Percentiles rank a stretch among this genome's conserved stretches.
Evolutionary conservation across 768 basidiomycete genomes (phyloP).

Genomic region (Epithele typhae): DNA sequence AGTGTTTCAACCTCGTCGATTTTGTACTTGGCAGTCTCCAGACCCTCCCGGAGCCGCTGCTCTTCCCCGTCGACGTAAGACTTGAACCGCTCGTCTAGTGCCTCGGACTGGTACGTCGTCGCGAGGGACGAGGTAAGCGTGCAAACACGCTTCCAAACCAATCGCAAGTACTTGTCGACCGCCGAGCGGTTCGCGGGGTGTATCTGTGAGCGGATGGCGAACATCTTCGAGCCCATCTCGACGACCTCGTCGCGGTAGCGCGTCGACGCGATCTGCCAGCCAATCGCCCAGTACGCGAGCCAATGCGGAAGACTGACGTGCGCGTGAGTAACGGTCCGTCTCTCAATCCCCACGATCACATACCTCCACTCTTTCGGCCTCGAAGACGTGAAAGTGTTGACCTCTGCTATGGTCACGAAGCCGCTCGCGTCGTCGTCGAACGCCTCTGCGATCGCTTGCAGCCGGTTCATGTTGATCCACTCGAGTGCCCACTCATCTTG

Average conservation of each 20-base stretch:
- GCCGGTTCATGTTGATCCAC: slow-evolving; percentile 28
- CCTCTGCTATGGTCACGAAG: slow-evolving; percentile 31
- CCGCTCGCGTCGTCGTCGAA: slow-evolving; percentile 38
- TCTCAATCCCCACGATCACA: background rate
- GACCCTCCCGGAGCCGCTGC: slow-evolving; percentile 21
- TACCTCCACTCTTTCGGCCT: slow-evolving; percentile 30
- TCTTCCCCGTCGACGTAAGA: slow-evolving; percentile 24
- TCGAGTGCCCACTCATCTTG: slow-evolving; percentile 24
- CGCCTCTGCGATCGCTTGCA: slow-evolving; percentile 32
- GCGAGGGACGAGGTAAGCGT: slow-evolving; percentile 11
- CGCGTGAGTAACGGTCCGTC: background rate
- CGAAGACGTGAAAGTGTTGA: slow-evolving; percentile 28
- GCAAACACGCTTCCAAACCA: slow-evolving; percentile 2
- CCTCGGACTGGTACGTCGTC: slow-evolving; percentile 16
- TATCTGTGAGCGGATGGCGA: slow-evolving; percentile 3
- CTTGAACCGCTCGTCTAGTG: slow-evolving; percentile 22
- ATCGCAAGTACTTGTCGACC: slow-evolving; percentile 25
- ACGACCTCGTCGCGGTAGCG: slow-evolving; percentile 12
- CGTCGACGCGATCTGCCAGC: slow-evolving; percentile 19
- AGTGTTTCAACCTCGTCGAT: slow-evolving; percentile 30
- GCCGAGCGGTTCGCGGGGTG: slow-evolving; percentile 18
- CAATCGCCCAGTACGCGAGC: slow-evolving; percentile 32
- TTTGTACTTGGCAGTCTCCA: slow-evolving; percentile 27
- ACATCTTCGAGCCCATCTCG: slow-evolving; percentile 13
- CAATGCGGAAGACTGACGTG: slow-evolving; percentile 24